phyloP scores from a whole-genome alignment of 2,329 filamentous ascomycete genomes.

The Blastomyces percursus region DNA sequence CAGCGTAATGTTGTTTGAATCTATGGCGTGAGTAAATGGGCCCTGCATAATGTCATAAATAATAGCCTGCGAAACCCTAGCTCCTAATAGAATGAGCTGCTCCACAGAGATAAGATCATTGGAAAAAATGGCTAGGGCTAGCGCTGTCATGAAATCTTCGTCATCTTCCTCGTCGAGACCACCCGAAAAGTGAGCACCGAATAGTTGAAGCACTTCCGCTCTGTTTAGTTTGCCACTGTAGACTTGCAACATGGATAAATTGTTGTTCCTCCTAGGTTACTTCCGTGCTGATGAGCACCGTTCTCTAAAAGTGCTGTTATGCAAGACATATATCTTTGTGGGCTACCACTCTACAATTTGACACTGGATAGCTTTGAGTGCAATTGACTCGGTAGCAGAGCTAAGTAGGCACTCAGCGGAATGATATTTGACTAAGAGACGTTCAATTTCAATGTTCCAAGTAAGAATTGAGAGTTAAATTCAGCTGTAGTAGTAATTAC shows the following conservation, averaged over 20 bases:
- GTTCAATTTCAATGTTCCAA: not conserved
- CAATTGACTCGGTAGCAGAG: not conserved
- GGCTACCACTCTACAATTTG: not conserved
- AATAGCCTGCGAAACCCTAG: not conserved
- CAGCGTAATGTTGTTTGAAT: not conserved
- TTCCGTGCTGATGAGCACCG: not conserved
- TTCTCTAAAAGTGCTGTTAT: not conserved
- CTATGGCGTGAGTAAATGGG: not conserved
- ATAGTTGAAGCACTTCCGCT: not conserved
- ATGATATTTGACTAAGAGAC: not conserved
- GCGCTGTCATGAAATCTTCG: not conserved
- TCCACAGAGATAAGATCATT: not conserved
- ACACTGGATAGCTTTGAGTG: not conserved
- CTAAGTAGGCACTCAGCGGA: not conserved
- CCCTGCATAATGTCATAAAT: not conserved
- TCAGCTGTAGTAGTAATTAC: no score
- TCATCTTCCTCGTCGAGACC: not conserved
- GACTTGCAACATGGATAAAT: not conserved
- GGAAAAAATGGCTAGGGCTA: not conserved
- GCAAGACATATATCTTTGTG: not conserved
- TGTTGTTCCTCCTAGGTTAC: rapidly evolving
- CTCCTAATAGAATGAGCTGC: not conserved
- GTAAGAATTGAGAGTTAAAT: no score
- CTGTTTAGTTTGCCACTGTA: not conserved
- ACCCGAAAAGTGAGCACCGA: not conserved